Base-by-base conservation (phyloP, 2,329 filamentous ascomycete genomes). In the Clonostachys chloroleuca region DNA sequence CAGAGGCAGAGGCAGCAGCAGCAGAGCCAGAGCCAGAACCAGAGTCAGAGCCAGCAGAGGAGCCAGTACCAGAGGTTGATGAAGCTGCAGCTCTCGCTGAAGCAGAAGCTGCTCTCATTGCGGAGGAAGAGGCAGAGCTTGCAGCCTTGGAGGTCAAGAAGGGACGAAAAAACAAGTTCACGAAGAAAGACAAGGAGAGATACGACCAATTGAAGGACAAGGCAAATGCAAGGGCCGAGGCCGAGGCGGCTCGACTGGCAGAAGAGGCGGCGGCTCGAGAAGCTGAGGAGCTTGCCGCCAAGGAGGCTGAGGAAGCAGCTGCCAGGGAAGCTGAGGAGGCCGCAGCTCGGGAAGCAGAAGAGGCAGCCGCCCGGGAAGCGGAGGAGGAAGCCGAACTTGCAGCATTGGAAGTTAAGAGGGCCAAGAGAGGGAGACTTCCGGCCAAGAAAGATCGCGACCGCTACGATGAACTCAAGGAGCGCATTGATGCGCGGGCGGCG, bases 281-380 rank as follows among this genome's bases (percentile, higher is more conserved):
- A 61, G 43, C 66, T 61, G 33, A 65, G 62, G 58, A 59, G 41
- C 52, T 47, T 9, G 50, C 49, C 45, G 52, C 54, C 8, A 48
- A 56, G 20, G 67, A 73, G 48, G 67, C 65, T 6, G 65, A 68
- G 42, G 69, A 74, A 42, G 62, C 60, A 5, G 63, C 63, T 47
- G 64, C 59, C 16, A 50, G 49, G 14, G 58, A 59, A 42, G 53
- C 47, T 8, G 50, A 67, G 45, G 68, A 72, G 48, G 60, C 60
- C 4, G 56, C 54, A n/a, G 56, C 18, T 49, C 43, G 13, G 39
- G 36, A 39, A 8, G 36, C 14, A 48, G 65, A 63, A 10, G n/a
- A 36, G 20, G 57, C 57, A 37, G 51, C 47, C 12, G 51, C 53
- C n/a, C 53, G 42, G 9, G 51, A 47, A 17, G 48, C 50, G 20